Evolutionary conservation across 306 rosid genomes (phyloP), one percentile per base, ranked within the genome.

Genomic region (Cotoneaster glaucophyllus): DNA sequence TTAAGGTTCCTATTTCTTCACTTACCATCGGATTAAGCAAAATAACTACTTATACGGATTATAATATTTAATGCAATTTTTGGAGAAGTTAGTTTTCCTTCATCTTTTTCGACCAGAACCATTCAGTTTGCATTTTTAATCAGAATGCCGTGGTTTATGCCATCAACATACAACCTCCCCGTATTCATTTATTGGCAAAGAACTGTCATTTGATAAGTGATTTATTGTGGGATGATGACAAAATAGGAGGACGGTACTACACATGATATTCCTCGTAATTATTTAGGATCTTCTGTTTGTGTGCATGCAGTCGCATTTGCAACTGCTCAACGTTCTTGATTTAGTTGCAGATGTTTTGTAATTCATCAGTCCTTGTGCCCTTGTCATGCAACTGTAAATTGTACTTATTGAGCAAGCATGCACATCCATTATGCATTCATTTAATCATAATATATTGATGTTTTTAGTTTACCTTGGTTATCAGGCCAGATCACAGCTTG

Each of bases 401-500:
- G 11, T 28, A 63, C 24, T 72, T 57, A 10, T 10, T 62, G 57
- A 64, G 79, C 19, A 69, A 48, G 65, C 65, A 44, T 66, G 52
- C 75, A 71, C 28, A 26, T 69, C 31, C 45, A 26, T 43, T 85
- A 64, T 73, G 66, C 41, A 69, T 22, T 70, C 53, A 26, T 69
- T 61, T 50, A 64, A 66, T 73, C 56, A 29, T 76, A 18, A 70
- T 58, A 39, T 82, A 61, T 50, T 77, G 66, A 73, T 74, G 44
- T 52, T 28, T 78, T 29, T 76, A 56, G 50, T 72, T 75, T 59
- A 41, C 73, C 57, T 76, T 83, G 76, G 44, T 75, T 76, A 78
- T 79, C 89, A 95, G 98, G 90, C 98, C 96, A n/a, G 98, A 95
- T 80, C 96, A 95, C 81, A 89, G 69, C 81, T 78, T 80, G 83